Evolutionary conservation across 495 filamentous ascomycete species (phyloP), one percentile per base, ranked within the genome.

Genomic region (Xylaria flabelliformis): DNA sequence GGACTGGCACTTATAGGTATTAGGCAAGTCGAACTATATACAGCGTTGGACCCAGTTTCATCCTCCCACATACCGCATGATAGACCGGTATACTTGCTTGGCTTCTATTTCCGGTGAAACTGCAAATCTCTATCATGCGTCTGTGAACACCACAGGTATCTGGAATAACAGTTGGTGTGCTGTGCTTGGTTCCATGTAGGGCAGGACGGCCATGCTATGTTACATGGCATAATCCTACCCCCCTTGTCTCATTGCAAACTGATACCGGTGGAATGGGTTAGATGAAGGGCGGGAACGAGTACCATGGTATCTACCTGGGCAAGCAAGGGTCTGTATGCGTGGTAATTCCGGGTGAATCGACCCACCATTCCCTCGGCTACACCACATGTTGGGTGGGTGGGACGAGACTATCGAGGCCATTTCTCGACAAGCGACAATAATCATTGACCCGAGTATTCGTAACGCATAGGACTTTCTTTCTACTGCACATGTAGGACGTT

Each of bases 51-150:
- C 39, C 61, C 29, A 24, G 61, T 42, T 64, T 64, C 39, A 64
- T 44, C n/a, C 39, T 64, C 44, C 36, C 21, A 29, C 21, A 64
- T 6, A 64, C 29, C 61, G 39, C 61, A 61, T 61, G n/a, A 61
- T 39, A 19, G 61, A n/a, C 19, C 17, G 5, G 61, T 42, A 21
- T 42, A 42, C 39, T 42, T 9, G 39, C 44, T 44, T 24, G n/a
- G 21, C 61, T 64, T 44, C 61, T 64, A 64, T 64, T 64, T 64
- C 9, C 26, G 61, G 19, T 64, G 61, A 64, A 64, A 64, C 61
- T 39, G 21, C 36, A 42, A 36, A 21, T 10, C 10, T 63, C 6
- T 15, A n/a, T 19, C 17, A 42, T 64, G 61, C 61, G 15, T 44
- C 39, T 26, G 36, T 21, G 21, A 39, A 44, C 59, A 44, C 61